Conservation (phyloP, 2,329 filamentous ascomycete species). For the Pestalotiopsis sp. region DNA sequence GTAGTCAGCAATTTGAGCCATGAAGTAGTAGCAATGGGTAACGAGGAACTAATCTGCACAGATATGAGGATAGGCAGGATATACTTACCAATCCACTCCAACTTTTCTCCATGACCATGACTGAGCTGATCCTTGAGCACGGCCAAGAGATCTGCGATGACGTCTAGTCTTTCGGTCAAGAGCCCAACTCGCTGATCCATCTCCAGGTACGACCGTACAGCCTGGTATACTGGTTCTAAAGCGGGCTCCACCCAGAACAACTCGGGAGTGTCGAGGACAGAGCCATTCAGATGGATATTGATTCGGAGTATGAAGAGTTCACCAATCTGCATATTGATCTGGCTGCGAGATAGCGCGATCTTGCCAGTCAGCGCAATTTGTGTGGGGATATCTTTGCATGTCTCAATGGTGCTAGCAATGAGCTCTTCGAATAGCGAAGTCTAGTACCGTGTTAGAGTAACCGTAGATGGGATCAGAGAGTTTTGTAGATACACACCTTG, state of each 20-base stretch:
- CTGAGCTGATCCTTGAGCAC: constrained; percentile 95
- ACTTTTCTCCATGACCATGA: constrained; percentile 86
- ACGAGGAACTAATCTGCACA: neutral
- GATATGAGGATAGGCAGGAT: neutral
- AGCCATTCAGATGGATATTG: constrained; percentile 97
- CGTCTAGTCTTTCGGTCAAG: constrained; percentile 85
- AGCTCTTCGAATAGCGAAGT: constrained; percentile 96
- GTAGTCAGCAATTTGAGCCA: neutral
- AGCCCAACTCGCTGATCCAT: constrained; percentile 95
- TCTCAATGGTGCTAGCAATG: constrained; percentile 89
- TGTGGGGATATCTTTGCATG: constrained; percentile 88
- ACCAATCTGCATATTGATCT: constrained; percentile 99
- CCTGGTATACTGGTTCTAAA: constrained; percentile 93
- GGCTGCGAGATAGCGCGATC: constrained; percentile 80
- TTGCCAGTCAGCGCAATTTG: constrained; percentile 93
- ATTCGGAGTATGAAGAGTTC: constrained; percentile 97
- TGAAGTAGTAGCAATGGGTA: neutral
- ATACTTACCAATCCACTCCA: constrained; percentile 83
- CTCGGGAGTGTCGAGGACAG: constrained; percentile 93
- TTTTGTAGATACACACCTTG: constrained; percentile 59
- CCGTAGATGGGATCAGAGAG: neutral
- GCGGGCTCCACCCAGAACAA: constrained; percentile 98
- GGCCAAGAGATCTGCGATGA: constrained; percentile 90
- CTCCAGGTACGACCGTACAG: constrained; percentile 92
- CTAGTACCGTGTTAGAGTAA: constrained; percentile 38